Base-by-base conservation (phyloP, 768 basidiomycete species). In the Trametes cinnabarina region DNA sequence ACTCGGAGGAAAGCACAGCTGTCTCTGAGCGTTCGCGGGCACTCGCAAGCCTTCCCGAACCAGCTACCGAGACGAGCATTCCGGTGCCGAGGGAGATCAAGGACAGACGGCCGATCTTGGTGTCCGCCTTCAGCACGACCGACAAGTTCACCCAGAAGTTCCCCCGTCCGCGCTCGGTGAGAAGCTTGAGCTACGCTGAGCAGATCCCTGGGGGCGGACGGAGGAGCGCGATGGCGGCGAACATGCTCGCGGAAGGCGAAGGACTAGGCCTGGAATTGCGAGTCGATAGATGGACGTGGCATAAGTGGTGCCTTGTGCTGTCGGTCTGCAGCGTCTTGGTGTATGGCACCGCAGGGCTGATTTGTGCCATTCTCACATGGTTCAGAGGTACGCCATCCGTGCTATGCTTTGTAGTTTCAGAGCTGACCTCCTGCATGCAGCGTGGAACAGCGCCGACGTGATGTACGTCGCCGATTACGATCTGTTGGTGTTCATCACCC, bases 381-480 rank as follows among this genome's bases (percentile, higher is more conserved):
- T 83, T 82, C 68, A 71, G 77, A 65, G 75, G 84, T 83, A 51
- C 60, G 80, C 63, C 41, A 1, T 3, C 35, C 8, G 56, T 30
- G 20, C 22, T 25, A 22, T 44, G 4, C 43, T 4, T 23, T 7
- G 12, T 25, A 25, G 22, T 12, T 25, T 23, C 6, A 43, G n/a
- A 20, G 12, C 12, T 26, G 23, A 46, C 22, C 23, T 14, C 55
- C 39, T 10, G 20, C 11, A 47, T 47, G 26, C 62, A 88, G 86
- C 82, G 1, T 85, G 82, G 79, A 67, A 73, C n/a, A 72, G 77
- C 12, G 82, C 86, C n/a, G 83, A 84, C 48, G 83, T 87, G 9
- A 80, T 86, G 70, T 73, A 76, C 57, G 80, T 85, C 54, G 79
- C 84, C 2, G 83, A 90, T 70, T 72, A 77, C 60, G 81, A 83